A percentile compares a stretch with the other conserved stretches of the same genome.
Evolutionary conservation across 1,139 yeast genomes (phyloP).

Genomic region (Suhomyces atakaporum): DNA sequence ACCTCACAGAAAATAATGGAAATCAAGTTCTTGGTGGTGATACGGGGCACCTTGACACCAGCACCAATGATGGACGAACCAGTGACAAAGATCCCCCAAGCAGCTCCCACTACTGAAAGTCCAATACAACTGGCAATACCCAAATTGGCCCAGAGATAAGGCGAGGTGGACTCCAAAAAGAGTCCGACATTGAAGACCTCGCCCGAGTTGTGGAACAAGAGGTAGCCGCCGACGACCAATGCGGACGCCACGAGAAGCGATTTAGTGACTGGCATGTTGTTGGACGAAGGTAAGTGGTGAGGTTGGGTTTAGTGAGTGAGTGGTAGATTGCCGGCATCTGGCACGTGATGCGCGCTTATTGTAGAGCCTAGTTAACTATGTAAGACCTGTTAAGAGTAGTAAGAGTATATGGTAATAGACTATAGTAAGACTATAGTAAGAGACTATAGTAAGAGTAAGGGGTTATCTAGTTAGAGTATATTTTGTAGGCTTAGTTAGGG

Average conservation of each 20-base stretch:
- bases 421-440: no score
- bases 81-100: conserved; percentile 98
- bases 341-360: no score
- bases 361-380: no score
- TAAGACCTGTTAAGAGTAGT: no score
- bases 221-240: conserved; percentile 54
- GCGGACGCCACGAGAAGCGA: conserved; percentile 32
- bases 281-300: conserved; percentile 3
- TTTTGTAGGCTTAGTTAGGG: no score
- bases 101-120: conserved; percentile 94
- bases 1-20: conserved; percentile 98
- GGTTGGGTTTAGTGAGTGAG: conserved; percentile 2
- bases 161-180: conserved; percentile 82
- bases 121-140: conserved; percentile 96
- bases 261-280: conserved; percentile 22
- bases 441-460: no score
- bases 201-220: conserved; percentile 90
- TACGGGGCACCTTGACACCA: conserved; percentile 96
- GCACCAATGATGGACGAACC: conserved; percentile 97
- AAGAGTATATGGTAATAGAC: no score
- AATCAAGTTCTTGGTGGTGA: conserved; percentile 94
- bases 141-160: conserved; percentile 94
- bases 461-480: no score
- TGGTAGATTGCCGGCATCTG: not conserved
- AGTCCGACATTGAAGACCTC: conserved; percentile 88